A percentile compares a stretch with the other conserved stretches of the same genome.
These are phyloP conservation scores for Colletotrichum sp. DNA, from an alignment of 2,329 filamentous ascomycete species.

Conservation along the genomic window DNA sequence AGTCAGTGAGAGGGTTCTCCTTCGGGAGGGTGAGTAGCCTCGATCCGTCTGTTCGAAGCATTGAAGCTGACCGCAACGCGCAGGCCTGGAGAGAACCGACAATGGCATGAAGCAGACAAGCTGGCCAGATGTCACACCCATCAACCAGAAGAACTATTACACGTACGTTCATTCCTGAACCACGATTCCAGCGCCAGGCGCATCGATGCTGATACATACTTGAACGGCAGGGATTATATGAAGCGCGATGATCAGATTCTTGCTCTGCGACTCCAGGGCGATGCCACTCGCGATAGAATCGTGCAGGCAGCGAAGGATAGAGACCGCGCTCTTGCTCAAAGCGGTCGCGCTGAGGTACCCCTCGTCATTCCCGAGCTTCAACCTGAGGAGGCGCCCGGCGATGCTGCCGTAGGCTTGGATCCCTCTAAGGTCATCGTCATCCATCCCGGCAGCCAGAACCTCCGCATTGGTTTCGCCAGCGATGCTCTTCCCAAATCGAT, in stretches of 20 bases:
- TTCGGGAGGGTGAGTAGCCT: constrained; percentile 59
- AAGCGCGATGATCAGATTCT: constrained; percentile 98
- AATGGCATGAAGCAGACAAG: constrained; percentile 96
- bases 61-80: constrained; percentile 16
- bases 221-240: constrained; percentile 79
- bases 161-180: constrained; percentile 63
- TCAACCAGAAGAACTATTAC: constrained; percentile 99
- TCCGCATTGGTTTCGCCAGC: constrained; percentile 93
- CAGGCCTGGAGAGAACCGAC: constrained; percentile 94
- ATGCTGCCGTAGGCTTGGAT: constrained; percentile 65
- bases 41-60: not conserved
- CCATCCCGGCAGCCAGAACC: constrained; percentile 93
- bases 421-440: constrained; percentile 94
- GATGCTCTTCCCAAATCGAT: constrained; percentile 94
- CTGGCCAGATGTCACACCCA: constrained; percentile 91
- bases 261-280: constrained; percentile 84
- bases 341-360: constrained; percentile 69
- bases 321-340: constrained; percentile 82
- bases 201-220: constrained; percentile 25
- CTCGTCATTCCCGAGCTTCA: constrained; percentile 65
- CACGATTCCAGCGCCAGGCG: not conserved
- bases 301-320: constrained; percentile 87
- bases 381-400: constrained; percentile 60
- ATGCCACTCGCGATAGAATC: constrained; percentile 83
- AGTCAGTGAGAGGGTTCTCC: constrained; percentile 69